Percentiles rank a stretch among this genome's conserved stretches.
Conservation (phyloP, 106 monocot species). For the Dendrobium officinale region DNA sequence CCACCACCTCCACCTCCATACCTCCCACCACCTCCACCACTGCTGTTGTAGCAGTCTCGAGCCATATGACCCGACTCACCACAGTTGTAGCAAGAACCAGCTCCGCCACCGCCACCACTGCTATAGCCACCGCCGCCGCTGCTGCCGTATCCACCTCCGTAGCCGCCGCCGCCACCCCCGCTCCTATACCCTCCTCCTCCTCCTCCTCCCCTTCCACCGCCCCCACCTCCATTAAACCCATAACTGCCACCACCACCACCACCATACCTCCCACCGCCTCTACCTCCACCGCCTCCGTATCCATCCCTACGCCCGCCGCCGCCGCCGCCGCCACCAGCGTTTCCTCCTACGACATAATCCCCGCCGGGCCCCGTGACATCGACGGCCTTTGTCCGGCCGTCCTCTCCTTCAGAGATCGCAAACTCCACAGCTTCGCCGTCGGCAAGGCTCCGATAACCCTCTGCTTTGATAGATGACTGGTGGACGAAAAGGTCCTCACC, state of each 20-base stretch:
- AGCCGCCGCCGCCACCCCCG: not conserved
- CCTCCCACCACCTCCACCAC: slow-evolving; percentile 14
- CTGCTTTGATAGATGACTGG: slow-evolving; percentile 6
- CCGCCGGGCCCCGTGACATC: slow-evolving; percentile 9
- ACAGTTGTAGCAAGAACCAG: slow-evolving; percentile 37
- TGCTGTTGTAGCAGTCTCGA: slow-evolving; percentile 27
- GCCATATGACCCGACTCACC: slow-evolving; percentile 37
- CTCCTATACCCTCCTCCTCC: not conserved
- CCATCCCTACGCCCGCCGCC: not conserved
- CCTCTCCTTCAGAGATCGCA: not conserved
- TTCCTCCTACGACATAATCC: not conserved
- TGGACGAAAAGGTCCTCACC: slow-evolving; percentile 6
- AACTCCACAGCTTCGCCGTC: slow-evolving; percentile 5
- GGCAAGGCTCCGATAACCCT: not conserved
- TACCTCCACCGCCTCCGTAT: not conserved
- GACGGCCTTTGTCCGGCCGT: slow-evolving; percentile 6
- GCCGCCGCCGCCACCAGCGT: not conserved
- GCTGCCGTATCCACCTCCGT: not conserved
- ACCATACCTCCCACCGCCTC: slow-evolving; percentile 6
- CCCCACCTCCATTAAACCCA: not conserved
- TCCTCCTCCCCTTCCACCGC: slow-evolving; percentile 2
- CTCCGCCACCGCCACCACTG: slow-evolving; percentile 11
- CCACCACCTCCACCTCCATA: slow-evolving; percentile 25
- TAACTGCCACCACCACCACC: slow-evolving; percentile 4
- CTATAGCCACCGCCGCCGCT: slow-evolving; percentile 1